These are phyloP conservation scores for Coccomyxa sp. DNA, from an alignment of 139 green algal genomes.

Conservation along the genomic window DNA sequence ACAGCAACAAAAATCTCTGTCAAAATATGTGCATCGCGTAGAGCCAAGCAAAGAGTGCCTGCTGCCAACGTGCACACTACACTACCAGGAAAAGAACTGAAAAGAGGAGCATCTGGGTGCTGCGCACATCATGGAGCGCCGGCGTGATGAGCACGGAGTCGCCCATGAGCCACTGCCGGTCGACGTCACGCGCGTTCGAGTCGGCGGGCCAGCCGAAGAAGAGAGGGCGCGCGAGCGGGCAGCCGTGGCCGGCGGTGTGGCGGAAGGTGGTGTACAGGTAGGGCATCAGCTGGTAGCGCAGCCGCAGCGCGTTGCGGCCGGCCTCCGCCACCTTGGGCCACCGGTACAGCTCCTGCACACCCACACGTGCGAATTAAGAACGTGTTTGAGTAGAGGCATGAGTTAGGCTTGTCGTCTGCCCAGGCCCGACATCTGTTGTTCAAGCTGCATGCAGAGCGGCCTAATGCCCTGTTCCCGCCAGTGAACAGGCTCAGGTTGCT, in stretches of 20 bases:
- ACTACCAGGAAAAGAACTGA: too few species aligned
- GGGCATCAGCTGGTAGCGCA: slow-evolving; percentile 69
- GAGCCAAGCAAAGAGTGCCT: too few species aligned
- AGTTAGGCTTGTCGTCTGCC: too few species aligned
- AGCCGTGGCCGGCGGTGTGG: slow-evolving; percentile 29
- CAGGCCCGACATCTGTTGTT: neutral
- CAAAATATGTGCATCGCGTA: neutral
- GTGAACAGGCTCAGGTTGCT: too few species aligned
- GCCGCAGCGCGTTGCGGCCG: slow-evolving; percentile 33
- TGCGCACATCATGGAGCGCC: neutral
- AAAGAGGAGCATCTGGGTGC: too few species aligned
- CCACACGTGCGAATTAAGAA: neutral
- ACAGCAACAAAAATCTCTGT: neutral
- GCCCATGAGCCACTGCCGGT: slow-evolving; percentile 63
- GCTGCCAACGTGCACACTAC: too few species aligned
- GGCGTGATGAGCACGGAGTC: slow-evolving; percentile 58
- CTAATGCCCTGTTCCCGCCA: too few species aligned
- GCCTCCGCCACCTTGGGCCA: slow-evolving; percentile 55
- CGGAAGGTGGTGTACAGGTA: slow-evolving; percentile 63
- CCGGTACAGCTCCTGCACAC: slow-evolving; percentile 62
- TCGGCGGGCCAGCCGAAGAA: slow-evolving; percentile 43
- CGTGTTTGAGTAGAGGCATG: neutral
- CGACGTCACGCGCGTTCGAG: neutral
- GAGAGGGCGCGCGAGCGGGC: slow-evolving; percentile 61
- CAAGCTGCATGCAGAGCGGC: too few species aligned